These are phyloP conservation scores for Tolypocladium pustulatum DNA, from an alignment of 2,329 filamentous ascomycete species.

Conservation along the genomic window DNA sequence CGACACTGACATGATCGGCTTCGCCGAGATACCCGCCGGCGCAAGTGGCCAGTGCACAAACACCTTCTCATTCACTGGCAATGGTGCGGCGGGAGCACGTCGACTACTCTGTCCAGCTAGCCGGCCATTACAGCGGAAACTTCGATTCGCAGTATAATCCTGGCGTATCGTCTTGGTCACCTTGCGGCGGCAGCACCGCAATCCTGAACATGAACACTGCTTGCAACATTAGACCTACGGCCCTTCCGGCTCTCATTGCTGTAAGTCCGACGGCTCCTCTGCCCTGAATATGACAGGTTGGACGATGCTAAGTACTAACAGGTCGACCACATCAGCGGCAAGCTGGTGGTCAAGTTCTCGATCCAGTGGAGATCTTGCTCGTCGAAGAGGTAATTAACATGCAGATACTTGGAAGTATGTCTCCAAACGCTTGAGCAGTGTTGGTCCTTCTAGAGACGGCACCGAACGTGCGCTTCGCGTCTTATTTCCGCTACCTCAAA, in stretches of 20 bases:
- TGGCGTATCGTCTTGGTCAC: slow-evolving; percentile 12
- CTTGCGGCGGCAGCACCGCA: slow-evolving; percentile 14
- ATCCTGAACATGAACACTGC: slow-evolving; percentile 18
- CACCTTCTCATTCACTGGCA: slow-evolving; percentile 16
- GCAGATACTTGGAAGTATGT: not conserved
- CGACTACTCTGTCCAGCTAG: slow-evolving; percentile 8
- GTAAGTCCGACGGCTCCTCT: slow-evolving; percentile 4
- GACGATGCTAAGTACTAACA: not conserved
- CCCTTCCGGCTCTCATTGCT: slow-evolving; percentile 12
- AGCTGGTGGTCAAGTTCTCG: slow-evolving; percentile 13
- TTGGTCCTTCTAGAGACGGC: too few species aligned
- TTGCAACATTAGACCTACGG: slow-evolving; percentile 12
- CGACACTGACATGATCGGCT: slow-evolving; percentile 15
- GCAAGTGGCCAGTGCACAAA: slow-evolving; percentile 12
- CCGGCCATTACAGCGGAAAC: slow-evolving; percentile 10
- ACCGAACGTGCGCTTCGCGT: too few species aligned
- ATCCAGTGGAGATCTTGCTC: slow-evolving; percentile 10
- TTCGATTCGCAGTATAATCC: slow-evolving; percentile 11
- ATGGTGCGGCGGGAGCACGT: slow-evolving; percentile 10
- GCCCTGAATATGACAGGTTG: not conserved
- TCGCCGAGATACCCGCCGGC: slow-evolving; percentile 13
- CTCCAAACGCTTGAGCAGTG: not conserved
- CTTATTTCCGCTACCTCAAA: not conserved
- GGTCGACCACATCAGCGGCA: slow-evolving; percentile 16
- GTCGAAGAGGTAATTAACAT: slow-evolving; percentile 7